Conservation (phyloP, 2,329 filamentous ascomycete species). For the Xylaria sp. region DNA sequence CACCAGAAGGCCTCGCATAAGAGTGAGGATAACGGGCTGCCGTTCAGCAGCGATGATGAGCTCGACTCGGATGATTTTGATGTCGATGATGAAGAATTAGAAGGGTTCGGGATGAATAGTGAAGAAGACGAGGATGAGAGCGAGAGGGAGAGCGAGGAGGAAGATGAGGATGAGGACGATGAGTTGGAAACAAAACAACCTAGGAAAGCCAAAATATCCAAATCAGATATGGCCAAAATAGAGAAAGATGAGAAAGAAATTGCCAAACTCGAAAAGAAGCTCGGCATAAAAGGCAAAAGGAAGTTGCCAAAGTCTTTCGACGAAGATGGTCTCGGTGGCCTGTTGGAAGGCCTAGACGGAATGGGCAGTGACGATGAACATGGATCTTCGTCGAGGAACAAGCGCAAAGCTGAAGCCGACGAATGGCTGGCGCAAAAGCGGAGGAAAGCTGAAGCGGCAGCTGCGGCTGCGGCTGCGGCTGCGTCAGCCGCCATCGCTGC, state of each 20-base stretch:
- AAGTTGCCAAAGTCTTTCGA: constrained; percentile 73
- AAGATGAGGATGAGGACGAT: constrained; percentile 37
- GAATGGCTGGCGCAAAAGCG: constrained; percentile 67
- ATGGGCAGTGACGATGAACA: constrained; percentile 47
- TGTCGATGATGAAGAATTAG: constrained; percentile 24
- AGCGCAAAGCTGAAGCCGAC: constrained; percentile 63
- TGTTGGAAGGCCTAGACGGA: constrained; percentile 74
- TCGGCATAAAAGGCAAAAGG: constrained; percentile 81
- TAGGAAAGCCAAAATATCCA: constrained; percentile 36
- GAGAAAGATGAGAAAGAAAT: constrained; percentile 89
- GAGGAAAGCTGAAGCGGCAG: constrained; percentile 48
- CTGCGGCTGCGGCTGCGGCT: constrained; percentile 8
- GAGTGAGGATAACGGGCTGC: constrained; percentile 10
- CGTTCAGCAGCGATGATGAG: constrained; percentile 27
- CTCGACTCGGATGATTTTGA: constrained; percentile 29
- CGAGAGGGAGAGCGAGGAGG: constrained; percentile 20
- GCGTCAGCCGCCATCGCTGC: constrained; percentile 30
- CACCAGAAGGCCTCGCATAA: constrained; percentile 3
- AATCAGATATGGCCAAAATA: constrained; percentile 64
- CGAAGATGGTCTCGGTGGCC: constrained; percentile 81
- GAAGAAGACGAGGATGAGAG: constrained; percentile 17
- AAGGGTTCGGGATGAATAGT: background rate
- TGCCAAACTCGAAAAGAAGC: constrained; percentile 80
- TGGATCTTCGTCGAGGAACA: constrained; percentile 62
- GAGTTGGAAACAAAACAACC: constrained; percentile 42